Percentiles rank a stretch among this genome's conserved stretches.
Conservation (phyloP, 2,329 filamentous ascomycete species). For the Mycocentrospora acerina region DNA sequence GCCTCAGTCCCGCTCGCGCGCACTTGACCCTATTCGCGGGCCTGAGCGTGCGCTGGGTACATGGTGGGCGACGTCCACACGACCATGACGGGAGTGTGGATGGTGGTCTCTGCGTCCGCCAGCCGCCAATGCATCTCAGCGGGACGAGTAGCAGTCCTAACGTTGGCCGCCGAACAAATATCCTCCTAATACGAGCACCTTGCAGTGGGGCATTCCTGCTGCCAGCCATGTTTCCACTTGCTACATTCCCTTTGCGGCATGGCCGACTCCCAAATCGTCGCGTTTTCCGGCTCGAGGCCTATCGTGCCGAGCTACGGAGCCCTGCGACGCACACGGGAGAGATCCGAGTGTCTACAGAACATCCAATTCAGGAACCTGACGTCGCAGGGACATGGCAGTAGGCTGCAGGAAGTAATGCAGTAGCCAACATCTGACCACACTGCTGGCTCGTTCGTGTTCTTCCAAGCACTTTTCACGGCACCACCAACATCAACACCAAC, state of each 20-base stretch:
- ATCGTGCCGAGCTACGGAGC: conserved; percentile 9
- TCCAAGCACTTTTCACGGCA: conserved; percentile 2
- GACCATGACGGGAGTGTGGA: neutral
- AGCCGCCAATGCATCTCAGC: conserved; percentile 8
- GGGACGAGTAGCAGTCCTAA: conserved; percentile 9
- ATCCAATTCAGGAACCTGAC: conserved; percentile 12
- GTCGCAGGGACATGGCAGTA: neutral
- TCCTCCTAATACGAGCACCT: conserved; percentile 17
- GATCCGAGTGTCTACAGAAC: conserved; percentile 7
- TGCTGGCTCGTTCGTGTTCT: conserved; percentile 5
- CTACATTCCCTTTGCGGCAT: no score
- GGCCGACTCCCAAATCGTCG: neutral
- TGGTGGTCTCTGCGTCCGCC: neutral
- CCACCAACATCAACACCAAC: conserved; percentile 8
- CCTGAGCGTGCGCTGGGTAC: conserved; percentile 13
- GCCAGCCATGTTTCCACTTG: neutral
- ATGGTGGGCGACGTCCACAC: no score
- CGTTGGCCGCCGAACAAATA: conserved; percentile 13
- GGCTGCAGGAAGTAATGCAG: conserved; percentile 4
- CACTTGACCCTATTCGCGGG: no score
- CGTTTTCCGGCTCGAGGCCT: conserved; percentile 3
- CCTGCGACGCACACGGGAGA: conserved; percentile 28
- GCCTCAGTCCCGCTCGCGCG: no score
- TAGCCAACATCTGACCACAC: conserved; percentile 33
- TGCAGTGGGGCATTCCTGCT: conserved; percentile 11